Base-by-base conservation (phyloP, 768 basidiomycete genomes). In the Russula sp. region DNA sequence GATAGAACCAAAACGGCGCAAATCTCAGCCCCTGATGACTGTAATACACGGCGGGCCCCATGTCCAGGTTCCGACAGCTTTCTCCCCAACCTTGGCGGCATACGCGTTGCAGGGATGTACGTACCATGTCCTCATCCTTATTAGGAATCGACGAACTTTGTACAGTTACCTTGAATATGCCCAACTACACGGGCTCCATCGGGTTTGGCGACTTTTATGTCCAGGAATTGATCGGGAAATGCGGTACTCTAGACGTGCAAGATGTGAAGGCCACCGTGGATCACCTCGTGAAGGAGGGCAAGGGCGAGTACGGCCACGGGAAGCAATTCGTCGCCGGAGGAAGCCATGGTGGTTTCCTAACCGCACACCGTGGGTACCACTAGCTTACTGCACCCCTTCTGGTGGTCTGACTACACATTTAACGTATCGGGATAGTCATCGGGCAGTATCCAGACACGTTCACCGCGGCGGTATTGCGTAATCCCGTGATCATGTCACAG, bases 21-120 rank as follows among this genome's bases (percentile, higher is more conserved):
- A 58, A 32, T 42, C 52, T 7, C 59, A 45, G 45, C 66, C 58
- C 0, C 63, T 68, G 32, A 63, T 58, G 63, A 74, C 61, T 1
- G 42, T 69, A 9, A 68, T 70, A 18, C 75, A 75, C 59, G 75
- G 75, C 2, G 75, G 75, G 0, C 75, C 75, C 1, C 73, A 75
- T 59, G 55, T 55, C 1, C 65, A 67, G 2, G 61, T 48, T 8
- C 59, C 63, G 3, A 70, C 69, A 9, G 64, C 65, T 10, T 75
- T 70, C 42, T 47, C 53, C 27, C 63, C 70, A 0, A 22, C 61
- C 0, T 10, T 63, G 0, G 65, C 61, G 0, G 71, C 70, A 10
- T 63, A 65, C 13, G 65, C 67, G 11, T 45, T 68, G 6, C 66
- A 66, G 40, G 71, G 71, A 47, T 72, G 71, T 73, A 68, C 42